Evolutionary conservation across 2,329 filamentous ascomycete genomes (phyloP).

Genomic region (Apiospora aurea): DNA sequence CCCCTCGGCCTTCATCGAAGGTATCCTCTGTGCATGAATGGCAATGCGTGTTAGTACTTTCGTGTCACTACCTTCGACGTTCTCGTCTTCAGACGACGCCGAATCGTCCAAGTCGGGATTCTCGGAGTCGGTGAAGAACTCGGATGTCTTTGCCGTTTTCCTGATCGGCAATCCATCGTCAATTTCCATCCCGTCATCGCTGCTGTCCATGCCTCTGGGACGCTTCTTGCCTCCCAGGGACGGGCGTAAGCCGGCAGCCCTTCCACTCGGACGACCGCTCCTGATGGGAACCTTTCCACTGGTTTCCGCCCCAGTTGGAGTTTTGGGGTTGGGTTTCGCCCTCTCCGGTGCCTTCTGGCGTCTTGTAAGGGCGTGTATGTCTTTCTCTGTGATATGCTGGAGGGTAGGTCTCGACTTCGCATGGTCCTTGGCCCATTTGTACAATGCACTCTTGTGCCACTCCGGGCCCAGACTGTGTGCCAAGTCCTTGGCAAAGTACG

Average conservation of each 20-base stretch:
- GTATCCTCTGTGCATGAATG: slow-evolving; percentile 57
- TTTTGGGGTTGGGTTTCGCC: slow-evolving; percentile 28
- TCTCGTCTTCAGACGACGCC: slow-evolving; percentile 23
- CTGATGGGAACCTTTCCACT: slow-evolving; percentile 38
- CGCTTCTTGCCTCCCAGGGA: slow-evolving; percentile 53
- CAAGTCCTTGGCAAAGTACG: slow-evolving; percentile 53
- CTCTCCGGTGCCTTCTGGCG: slow-evolving; percentile 37
- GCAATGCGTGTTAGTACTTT: slow-evolving; percentile 43
- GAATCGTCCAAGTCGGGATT: slow-evolving; percentile 20
- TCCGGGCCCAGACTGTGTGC: slow-evolving; percentile 36
- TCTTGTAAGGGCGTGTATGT: slow-evolving; percentile 35
- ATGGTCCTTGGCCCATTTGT: slow-evolving; percentile 40
- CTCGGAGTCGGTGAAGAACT: slow-evolving; percentile 35
- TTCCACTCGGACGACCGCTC: slow-evolving; percentile 48
- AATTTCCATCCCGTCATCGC: slow-evolving; percentile 33
- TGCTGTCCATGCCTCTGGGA: slow-evolving; percentile 41
- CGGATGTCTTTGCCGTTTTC: slow-evolving; percentile 42
- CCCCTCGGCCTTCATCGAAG: slow-evolving; percentile 57
- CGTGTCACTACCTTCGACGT: slow-evolving; percentile 22
- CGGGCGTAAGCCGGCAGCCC: slow-evolving; percentile 53
- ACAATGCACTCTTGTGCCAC: slow-evolving; percentile 42
- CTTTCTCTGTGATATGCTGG: slow-evolving; percentile 36
- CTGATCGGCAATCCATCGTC: slow-evolving; percentile 30
- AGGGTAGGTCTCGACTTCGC: slow-evolving; percentile 37
- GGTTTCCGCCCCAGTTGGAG: slow-evolving; percentile 29